Base-by-base conservation (phyloP, 129 eudicot species). In the Mikania micrantha region DNA sequence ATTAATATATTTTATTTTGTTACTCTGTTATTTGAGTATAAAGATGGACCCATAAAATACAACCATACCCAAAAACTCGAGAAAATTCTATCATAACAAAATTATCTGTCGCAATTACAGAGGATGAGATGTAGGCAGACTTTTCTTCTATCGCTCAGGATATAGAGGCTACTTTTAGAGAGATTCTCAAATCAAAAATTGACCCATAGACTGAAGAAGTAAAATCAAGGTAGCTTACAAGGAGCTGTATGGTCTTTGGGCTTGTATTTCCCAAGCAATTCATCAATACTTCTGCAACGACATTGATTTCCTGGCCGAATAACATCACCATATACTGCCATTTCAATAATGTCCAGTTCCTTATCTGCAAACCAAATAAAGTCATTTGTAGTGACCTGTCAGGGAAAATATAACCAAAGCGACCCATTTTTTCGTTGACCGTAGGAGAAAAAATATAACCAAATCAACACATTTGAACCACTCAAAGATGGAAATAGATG, bases 291-390 rank as follows among this genome's bases (percentile, higher is more conserved):
- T 80, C 84, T 87, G 87, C 99, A 94, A 49, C 97, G 94, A n/a
- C 99, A 89, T 71, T 84, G 79, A 63, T 94, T 89, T 52, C 97
- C 99, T n/a, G 97, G 99, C n/a, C 97, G 87, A 49, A 85, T 73
- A 44, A 94, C 99, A 39, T 94, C 95, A 17, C 97, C 99, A 67
- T 94, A 94, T 10, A 89, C 99, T 28, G 97, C 97, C 99, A 94
- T 89, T 85, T 94, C 99, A 54, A 94, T 82, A 42, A 94, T n/a
- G 65, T 94, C 99, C 1, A 94, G 90, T 79, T 94, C 99, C 80
- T 74, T 89, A 50, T 89, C 99, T 93, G 86, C 75, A 80, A 52
- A 52, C 35, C 63, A 16, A 5, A 74, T 41, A 21, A 28, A 6
- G 21, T 60, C 50, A 40, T 15, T 45, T 52, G 10, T 52, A 52